Evolutionary conservation across 345 rosid species (phyloP), one percentile per base, ranked within the genome.

Genomic region (Limnanthes douglasii): DNA sequence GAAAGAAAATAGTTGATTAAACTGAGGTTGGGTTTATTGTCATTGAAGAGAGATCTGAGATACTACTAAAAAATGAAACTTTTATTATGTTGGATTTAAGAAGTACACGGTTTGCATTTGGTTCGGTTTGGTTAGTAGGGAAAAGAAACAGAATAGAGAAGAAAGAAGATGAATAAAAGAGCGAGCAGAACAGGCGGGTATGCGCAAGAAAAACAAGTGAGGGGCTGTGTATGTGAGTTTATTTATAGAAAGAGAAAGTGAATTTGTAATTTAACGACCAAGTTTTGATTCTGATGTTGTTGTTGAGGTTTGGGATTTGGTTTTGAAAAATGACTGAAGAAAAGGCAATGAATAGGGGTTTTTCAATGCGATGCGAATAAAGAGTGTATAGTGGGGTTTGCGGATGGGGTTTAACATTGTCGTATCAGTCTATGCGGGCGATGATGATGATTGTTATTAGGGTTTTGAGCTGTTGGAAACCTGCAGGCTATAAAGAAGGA

Each of bases 251-350:
- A 15, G 13, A 39, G 11, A 43, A 29, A 32, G 33, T n/a, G n/a
- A n/a, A n/a, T n/a, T n/a, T n/a, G n/a, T n/a, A n/a, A n/a, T 37
- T 34, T 48, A 11, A 59, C 42, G 16, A 60, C 62, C 50, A 71
- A 38, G 32, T 34, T 34, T 13, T 13, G 13, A 2, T 12, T 10
- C 11, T 56, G 27, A 13, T 15, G 31, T 1, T 23, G 56, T 40
- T 33, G 4, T 12, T 41, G 33, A 31, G 46, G 11, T 8, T 14
- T 18, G n/a, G 11, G 39, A 15, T 30, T 19, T 15, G 50, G 43
- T 42, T 34, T 26, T 8, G 65, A 48, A 6, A 21, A 16, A 18
- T 26, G 34, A 9, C 8, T 2, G 23, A 25, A 21, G 24, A 35
- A 16, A 35, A 33, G 37, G 5, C 12, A 1, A 16, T 33, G 18